Evolutionary conservation across 768 basidiomycete species (phyloP).

Genomic region (Solioccasus polychromus): DNA sequence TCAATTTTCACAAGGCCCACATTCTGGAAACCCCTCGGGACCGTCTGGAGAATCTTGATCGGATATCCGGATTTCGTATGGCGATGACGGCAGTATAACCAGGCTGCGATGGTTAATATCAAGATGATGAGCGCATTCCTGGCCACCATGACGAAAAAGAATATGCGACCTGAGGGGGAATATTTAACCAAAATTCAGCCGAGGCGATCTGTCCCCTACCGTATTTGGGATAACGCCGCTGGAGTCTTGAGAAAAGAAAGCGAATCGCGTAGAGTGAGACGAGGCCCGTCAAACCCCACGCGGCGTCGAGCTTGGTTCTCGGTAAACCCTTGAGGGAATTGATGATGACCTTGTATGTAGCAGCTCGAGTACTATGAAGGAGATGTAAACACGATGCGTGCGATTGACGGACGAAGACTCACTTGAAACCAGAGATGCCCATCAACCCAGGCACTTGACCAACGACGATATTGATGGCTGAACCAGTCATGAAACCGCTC

Average conservation of each 20-base stretch:
- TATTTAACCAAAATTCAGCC: background rate
- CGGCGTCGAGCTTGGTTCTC: constrained; percentile 73
- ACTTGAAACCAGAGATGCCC: constrained; percentile 86
- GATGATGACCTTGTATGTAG: constrained; percentile 87
- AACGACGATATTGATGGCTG: constrained; percentile 87
- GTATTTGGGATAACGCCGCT: constrained; percentile 58
- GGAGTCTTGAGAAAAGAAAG: constrained; percentile 46
- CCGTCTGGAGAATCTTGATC: constrained; percentile 77
- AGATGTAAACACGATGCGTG: background rate
- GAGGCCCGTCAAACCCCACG: constrained; percentile 82
- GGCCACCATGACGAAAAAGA: constrained; percentile 77
- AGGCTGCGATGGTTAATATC: constrained; percentile 82
- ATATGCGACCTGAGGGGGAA: constrained; percentile 48
- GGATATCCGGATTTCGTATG: constrained; percentile 63
- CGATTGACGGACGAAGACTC: constrained; percentile 27
- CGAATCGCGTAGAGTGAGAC: constrained; percentile 69
- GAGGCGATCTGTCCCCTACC: constrained; percentile 38
- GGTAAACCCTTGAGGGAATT: constrained; percentile 86
- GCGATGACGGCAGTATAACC: constrained; percentile 74
- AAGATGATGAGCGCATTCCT: constrained; percentile 88
- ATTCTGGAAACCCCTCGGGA: constrained; percentile 80
- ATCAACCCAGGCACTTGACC: constrained; percentile 89
- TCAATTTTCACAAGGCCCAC: constrained; percentile 48
- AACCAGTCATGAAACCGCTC: constrained; percentile 95
- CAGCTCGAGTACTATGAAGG: constrained; percentile 67